Base-by-base conservation (phyloP, 192 early-diverging fungal species). In the Coemansia umbellata region DNA sequence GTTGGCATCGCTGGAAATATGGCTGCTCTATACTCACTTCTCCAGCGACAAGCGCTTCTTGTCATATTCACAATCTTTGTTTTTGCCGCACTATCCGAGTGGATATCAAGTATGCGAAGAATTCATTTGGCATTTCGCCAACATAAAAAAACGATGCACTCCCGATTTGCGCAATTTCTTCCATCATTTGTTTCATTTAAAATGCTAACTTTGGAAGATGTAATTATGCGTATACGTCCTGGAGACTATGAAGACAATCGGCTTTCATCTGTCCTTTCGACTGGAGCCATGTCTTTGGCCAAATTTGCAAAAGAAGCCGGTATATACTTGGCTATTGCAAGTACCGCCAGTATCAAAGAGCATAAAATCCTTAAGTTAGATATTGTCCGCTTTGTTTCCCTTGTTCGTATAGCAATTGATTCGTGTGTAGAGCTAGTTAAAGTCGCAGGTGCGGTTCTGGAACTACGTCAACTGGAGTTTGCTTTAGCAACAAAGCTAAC, bases 181-280 rank as follows among this genome's bases (percentile, higher is more conserved):
- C 59, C 66, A 13, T 48, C 49, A n/a, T 8, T 63, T 15, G 21
- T 28, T 3, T 18, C 60, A n/a, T 56, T 63, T 55, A 69, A 69
- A 32, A 50, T 62, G 42, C 35, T 58, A 19, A 50, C 54, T 8
- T 22, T 55, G 37, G 66, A 69, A 19, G 53, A 52, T 17, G 8
- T 35, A 3, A 10, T 69, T 9, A 57, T 69, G 18, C 24, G 28
- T 13, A 13, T 50, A 8, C 35, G 28, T 9, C 36, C 50, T 8
- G 31, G 40, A 22, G 66, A 69, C 23, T 39, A 53, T 14, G 42
- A 53, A 32, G 55, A 69, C 18, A 32, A 60, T 45, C 65, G 36
- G 17, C 13, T 30, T 21, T 37, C 60, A 2, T 13, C 23, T 2
- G 45, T 21, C 7, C 26, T 69, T 11, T 21, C 15, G n/a, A 21